These are phyloP conservation scores for Yarrowia sp. DNA, from an alignment of 805 yeast genomes.

Conservation along the genomic window DNA sequence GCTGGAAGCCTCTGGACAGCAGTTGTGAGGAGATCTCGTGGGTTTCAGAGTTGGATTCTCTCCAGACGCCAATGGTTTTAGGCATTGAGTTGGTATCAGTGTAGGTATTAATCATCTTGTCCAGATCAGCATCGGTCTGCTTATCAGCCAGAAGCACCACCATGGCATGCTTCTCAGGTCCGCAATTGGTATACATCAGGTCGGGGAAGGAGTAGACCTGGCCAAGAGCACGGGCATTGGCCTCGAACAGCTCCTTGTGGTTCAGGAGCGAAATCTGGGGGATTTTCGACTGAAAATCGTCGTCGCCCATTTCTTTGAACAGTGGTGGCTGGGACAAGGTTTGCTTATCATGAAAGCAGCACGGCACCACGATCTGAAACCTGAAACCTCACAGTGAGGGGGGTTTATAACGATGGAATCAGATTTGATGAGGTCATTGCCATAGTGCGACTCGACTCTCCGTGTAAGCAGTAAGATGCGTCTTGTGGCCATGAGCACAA, in stretches of 20 bases:
- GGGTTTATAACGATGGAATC: too few species aligned
- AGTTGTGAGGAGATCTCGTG: background rate
- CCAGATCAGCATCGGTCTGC: background rate
- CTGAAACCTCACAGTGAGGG: background rate
- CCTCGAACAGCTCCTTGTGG: conserved; percentile 18
- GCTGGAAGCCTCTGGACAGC: background rate
- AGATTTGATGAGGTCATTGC: too few species aligned
- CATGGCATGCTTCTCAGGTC: background rate
- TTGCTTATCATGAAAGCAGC: background rate
- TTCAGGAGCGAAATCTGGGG: background rate
- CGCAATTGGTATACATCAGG: background rate
- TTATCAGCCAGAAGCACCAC: background rate
- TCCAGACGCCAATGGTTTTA: conserved; percentile 13
- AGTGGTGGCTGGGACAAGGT: background rate
- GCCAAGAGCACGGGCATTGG: background rate
- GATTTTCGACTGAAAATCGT: background rate
- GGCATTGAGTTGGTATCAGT: background rate
- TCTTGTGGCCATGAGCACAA: too few species aligned
- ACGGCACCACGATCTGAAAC: background rate
- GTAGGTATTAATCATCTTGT: conserved; percentile 1
- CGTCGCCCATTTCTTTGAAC: background rate
- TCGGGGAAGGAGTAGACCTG: background rate
- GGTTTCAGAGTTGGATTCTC: background rate
- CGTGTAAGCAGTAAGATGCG: too few species aligned
- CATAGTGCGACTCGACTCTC: too few species aligned